Evolutionary conservation across 2,329 filamentous ascomycete species (phyloP), one percentile per base, ranked within the genome.

Genomic region (Talaromyces sp.): DNA sequence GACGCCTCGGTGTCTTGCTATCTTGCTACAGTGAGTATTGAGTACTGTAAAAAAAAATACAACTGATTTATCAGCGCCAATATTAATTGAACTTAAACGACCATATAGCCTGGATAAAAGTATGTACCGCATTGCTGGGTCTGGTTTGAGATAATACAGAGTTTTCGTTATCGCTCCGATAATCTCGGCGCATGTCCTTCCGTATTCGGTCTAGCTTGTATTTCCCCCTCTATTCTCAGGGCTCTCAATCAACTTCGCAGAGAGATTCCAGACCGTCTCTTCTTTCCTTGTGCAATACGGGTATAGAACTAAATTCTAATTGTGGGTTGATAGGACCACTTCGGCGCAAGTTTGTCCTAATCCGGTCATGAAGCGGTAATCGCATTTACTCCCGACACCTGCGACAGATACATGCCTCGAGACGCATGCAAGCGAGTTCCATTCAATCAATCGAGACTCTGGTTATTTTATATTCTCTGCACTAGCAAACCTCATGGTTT

Each of bases 161-260:
- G 27, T 52, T 58, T 58, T 41, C 37, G 33, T 58, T 27, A 58
- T 41, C 37, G 35, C 37, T 27, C 45, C 9, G 48, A 56, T 62
- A 31, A 39, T 16, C 24, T 45, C 50, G 35, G 64, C 60, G 60
- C 50, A 64, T 43, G 24, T 66, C 48, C 41, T 52, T 22, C 52
- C 52, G 14, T 56, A 47, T 63, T 10, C 14, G 64, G 54, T 33
- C 19, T 63, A 63, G 64, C 48, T 60, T 16, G 2, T 37, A 9
- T 33, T 13, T 39, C 31, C 56, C 56, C 56, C 56, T 59, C 56
- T 41, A 19, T 24, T 2, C n/a, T 3, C 9, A 57, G 37, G 33
- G 33, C 31, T 59, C 35, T 59, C 9, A 27, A 13, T 31, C n/a
- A 14, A 47, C 27, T 27, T 31, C 27, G 8, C 58, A 24, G 10